These are phyloP conservation scores for maize (Zea mays) DNA, from an alignment of 176 grass and related monocot species.

Conservation along the genomic window Zm-B73-REFERENCE-NAM-5.0 NC_050098.1:1735001-1735500, in stretches of 20 bases:
- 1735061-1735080: background rate
- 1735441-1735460: background rate
- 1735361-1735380: background rate
- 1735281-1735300: background rate
- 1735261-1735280: background rate
- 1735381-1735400: background rate
- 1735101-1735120: background rate
- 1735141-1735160: background rate
- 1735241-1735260: background rate
- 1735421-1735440: background rate
- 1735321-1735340: background rate
- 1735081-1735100: background rate
- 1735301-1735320: background rate
- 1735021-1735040: background rate
- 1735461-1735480: conserved; percentile 3
- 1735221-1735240: background rate
- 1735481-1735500: conserved; percentile 43
- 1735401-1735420: background rate
- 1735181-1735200: background rate
- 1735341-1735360: background rate
- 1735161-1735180: background rate
- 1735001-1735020: too few species aligned
- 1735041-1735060: background rate
- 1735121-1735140: background rate
- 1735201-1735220: background rate